Evolutionary conservation across 768 basidiomycete genomes (phyloP).

Genomic region (Thelephora aurantiotincta): DNA sequence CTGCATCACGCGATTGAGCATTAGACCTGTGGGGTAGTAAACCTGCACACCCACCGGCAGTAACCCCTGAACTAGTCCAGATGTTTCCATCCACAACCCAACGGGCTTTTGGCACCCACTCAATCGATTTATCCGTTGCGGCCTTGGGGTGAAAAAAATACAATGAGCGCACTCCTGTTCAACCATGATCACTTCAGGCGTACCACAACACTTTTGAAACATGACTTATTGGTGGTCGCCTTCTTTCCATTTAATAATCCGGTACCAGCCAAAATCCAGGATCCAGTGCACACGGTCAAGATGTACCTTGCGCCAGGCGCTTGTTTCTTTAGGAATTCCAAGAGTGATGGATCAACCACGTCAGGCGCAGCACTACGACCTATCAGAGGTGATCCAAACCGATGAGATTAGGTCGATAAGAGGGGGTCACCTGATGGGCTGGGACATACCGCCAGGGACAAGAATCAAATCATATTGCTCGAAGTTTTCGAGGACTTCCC

Average conservation of each 20-base stretch:
- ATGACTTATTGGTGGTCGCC: constrained; percentile 24
- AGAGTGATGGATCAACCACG: background rate
- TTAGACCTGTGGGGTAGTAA: background rate
- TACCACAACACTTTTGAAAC: constrained; percentile 16
- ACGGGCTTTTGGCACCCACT: constrained; percentile 23
- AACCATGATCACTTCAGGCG: constrained; percentile 1
- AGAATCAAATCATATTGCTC: constrained; percentile 10
- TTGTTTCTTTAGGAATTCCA: constrained; percentile 3
- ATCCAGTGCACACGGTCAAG: constrained; percentile 21
- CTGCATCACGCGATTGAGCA: constrained; percentile 4
- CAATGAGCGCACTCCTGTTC: background rate
- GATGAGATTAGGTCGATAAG: no score
- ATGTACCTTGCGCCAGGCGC: constrained; percentile 15
- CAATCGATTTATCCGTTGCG: constrained; percentile 11
- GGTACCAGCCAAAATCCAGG: constrained; percentile 19
- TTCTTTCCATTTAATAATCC: constrained; percentile 20
- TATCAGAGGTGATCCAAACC: no score
- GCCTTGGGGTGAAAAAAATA: constrained; percentile 9
- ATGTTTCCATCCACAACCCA: constrained; percentile 25
- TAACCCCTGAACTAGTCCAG: constrained; percentile 25
- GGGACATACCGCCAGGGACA: constrained; percentile 7
- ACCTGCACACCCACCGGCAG: constrained; percentile 14
- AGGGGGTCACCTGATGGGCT: background rate
- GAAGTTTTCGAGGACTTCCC: background rate
- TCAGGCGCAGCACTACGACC: background rate